A percentile compares a stretch with the other conserved stretches of the same genome.
Conservation (phyloP, 306 rosid species). For the Corylus heterophylla region DNA sequence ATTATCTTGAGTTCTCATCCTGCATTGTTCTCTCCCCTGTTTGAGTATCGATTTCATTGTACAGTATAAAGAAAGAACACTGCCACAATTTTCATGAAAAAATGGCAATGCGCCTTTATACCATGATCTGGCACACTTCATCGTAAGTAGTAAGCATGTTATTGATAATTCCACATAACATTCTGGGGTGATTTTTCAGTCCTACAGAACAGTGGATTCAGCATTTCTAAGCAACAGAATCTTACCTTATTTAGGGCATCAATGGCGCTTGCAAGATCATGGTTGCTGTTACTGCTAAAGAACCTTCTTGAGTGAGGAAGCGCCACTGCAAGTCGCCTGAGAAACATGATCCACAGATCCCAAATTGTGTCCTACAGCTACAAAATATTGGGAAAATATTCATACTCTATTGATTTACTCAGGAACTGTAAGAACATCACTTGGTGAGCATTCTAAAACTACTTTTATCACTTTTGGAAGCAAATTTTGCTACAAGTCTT, state of each 20-base stretch:
- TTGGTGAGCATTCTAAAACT: neutral
- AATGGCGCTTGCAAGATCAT: conserved; percentile 54
- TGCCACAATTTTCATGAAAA: neutral
- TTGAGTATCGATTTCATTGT: neutral
- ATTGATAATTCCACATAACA: neutral
- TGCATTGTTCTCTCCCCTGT: neutral
- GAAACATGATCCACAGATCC: conserved; percentile 48
- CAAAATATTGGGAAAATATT: conserved; percentile 7
- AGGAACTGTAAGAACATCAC: neutral
- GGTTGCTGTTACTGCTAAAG: conserved; percentile 44
- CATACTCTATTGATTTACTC: neutral
- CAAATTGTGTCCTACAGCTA: conserved; percentile 11
- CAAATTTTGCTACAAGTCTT: neutral
- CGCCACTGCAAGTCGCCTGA: conserved; percentile 50
- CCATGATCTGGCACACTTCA: neutral
- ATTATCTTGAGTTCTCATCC: neutral
- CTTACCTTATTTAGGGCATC: conserved; percentile 75
- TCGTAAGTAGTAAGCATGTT: too few relatives aligned
- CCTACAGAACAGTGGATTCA: neutral
- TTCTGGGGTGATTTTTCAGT: neutral
- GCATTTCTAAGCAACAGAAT: neutral
- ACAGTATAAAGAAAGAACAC: neutral
- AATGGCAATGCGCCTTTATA: neutral
- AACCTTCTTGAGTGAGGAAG: conserved; percentile 56
- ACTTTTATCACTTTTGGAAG: neutral